phyloP scores from a whole-genome alignment of 208 protist species.

The Lotmaria passim region DNA sequence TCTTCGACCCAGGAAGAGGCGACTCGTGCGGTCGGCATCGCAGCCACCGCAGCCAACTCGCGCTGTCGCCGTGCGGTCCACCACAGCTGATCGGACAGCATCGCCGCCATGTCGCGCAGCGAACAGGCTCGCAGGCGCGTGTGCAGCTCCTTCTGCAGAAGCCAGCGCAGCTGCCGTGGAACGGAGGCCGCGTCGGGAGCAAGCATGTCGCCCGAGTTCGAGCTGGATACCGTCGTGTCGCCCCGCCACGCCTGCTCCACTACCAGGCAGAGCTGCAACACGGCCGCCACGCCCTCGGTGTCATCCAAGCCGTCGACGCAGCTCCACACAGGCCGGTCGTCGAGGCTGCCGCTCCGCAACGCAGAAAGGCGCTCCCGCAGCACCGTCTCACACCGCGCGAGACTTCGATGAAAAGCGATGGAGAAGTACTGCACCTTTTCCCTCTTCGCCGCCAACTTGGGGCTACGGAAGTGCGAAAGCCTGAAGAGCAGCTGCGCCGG shows the following conservation, averaged over 20 bases:
- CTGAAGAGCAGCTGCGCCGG: not conserved
- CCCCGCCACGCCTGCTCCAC: not conserved
- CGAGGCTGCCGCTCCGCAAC: too few species aligned
- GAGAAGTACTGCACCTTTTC: not conserved
- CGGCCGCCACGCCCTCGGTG: not conserved
- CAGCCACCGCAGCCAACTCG: not conserved
- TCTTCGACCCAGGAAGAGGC: constrained; percentile 17
- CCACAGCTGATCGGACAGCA: constrained; percentile 27
- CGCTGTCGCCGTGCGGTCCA: constrained; percentile 24
- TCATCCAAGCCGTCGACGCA: not conserved
- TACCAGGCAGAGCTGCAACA: not conserved
- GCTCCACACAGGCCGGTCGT: not conserved
- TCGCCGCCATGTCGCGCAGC: constrained; percentile 16
- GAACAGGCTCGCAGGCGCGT: constrained; percentile 1
- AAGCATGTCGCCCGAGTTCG: not conserved
- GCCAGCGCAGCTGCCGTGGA: constrained; percentile 1
- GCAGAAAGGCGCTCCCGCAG: constrained; percentile 6
- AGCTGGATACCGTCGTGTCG: not conserved
- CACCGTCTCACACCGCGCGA: constrained; percentile 8
- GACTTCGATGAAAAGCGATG: not conserved
- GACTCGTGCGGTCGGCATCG: not conserved
- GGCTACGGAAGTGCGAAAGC: not conserved
- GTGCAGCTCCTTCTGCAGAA: constrained; percentile 4
- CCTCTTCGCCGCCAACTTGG: not conserved
- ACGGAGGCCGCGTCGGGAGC: not conserved